These are phyloP conservation scores for Xylariaceae sp. DNA, from an alignment of 2,329 filamentous ascomycete species.

Conservation along the genomic window DNA sequence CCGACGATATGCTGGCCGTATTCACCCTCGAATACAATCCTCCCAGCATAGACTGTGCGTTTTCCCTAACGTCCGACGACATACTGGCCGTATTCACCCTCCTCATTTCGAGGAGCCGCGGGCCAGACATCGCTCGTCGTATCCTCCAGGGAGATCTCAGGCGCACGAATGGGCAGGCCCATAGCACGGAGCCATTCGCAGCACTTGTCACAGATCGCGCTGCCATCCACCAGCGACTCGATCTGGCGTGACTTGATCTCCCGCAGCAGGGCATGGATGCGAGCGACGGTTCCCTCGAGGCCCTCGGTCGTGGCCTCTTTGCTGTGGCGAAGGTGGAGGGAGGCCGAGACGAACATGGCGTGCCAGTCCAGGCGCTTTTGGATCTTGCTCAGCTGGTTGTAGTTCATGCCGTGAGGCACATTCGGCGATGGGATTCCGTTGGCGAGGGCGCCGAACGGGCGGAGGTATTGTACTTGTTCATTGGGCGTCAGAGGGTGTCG, in stretches of 20 bases:
- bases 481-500: conserved; percentile 1
- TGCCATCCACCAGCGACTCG: not conserved
- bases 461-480: conserved; percentile 1
- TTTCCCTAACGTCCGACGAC: too few species aligned
- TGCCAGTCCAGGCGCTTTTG: conserved; percentile 9
- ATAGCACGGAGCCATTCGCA: not conserved
- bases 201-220: not conserved
- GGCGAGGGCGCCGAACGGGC: conserved; percentile 7
- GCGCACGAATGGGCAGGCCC: conserved; percentile 1
- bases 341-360: conserved; percentile 12
- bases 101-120: too few species aligned
- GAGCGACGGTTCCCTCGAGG: not conserved
- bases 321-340: conserved; percentile 7
- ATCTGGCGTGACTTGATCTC: not conserved
- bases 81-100: too few species aligned
- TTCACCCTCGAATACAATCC: too few species aligned
- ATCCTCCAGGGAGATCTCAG: too few species aligned
- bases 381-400: conserved; percentile 5
- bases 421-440: too few species aligned
- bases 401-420: conserved; percentile 15
- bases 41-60: too few species aligned
- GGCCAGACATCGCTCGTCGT: too few species aligned
- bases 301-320: not conserved
- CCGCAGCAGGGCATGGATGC: not conserved
- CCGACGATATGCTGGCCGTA: too few species aligned